Conservation (phyloP, 2,329 filamentous ascomycete genomes). For the Sordariomycetes sp. region DNA sequence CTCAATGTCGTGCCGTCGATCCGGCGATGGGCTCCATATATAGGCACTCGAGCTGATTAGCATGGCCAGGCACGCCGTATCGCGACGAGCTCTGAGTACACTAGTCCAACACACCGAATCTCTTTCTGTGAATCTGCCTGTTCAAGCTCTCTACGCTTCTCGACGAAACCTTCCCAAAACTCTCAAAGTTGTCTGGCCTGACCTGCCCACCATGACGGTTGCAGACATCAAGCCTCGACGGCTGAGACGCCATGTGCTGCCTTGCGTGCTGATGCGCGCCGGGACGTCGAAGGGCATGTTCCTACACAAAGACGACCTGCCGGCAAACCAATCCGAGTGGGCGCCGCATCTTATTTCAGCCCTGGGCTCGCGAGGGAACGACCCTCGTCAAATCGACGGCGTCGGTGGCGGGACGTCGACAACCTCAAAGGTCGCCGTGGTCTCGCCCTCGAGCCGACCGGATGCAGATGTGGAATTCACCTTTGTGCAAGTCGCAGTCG, state of each 20-base stretch:
- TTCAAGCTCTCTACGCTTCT: too few relatives aligned
- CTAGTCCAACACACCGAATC: too few relatives aligned
- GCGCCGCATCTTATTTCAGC: conserved; percentile 39
- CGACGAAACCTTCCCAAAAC: too few relatives aligned
- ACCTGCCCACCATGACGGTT: conserved; percentile 4
- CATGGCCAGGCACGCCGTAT: too few relatives aligned
- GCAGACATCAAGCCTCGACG: neutral
- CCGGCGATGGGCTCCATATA: too few relatives aligned
- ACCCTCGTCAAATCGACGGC: conserved; percentile 52
- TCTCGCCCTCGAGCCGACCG: conserved; percentile 27
- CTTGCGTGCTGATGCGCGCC: conserved; percentile 51
- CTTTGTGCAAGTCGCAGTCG: conserved; percentile 52
- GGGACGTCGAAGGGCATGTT: conserved; percentile 56
- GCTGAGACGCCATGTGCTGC: conserved; percentile 19
- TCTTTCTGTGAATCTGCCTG: too few relatives aligned
- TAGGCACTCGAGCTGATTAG: too few relatives aligned
- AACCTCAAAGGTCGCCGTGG: conserved; percentile 53
- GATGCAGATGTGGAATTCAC: conserved; percentile 52
- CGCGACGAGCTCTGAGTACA: too few relatives aligned
- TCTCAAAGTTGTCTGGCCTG: neutral
- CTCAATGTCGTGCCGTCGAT: too few relatives aligned
- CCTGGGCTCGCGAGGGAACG: conserved; percentile 44
- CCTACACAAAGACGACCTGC: conserved; percentile 44
- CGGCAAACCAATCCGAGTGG: conserved; percentile 34
- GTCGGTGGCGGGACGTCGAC: conserved; percentile 52